A percentile compares a stretch with the other conserved stretches of the same genome.
phyloP scores from a whole-genome alignment of 768 basidiomycete genomes.

The Macrolepiota albuminosa region DNA sequence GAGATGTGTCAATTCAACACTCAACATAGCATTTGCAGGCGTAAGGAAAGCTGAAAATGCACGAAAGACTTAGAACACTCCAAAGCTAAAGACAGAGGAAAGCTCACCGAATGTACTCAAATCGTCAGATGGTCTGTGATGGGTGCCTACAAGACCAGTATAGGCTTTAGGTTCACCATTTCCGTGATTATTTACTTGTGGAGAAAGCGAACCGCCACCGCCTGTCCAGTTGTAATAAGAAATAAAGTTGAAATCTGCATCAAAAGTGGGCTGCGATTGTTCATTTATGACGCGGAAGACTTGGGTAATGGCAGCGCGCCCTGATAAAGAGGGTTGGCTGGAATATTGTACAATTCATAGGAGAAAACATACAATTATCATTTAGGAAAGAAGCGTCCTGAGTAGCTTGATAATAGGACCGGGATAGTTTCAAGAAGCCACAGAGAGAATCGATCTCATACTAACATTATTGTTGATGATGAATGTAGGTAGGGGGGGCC shows the following conservation, averaged over 20 bases:
- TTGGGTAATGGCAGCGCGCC: constrained; percentile 62
- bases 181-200: constrained; percentile 60
- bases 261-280: constrained; percentile 70
- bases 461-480: constrained; percentile 25
- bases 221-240: constrained; percentile 86
- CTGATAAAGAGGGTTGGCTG: constrained; percentile 28
- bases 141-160: constrained; percentile 73
- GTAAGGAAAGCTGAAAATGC: constrained; percentile 57
- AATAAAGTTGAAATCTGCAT: constrained; percentile 65
- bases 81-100: background rate
- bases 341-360: background rate
- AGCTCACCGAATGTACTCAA: constrained; percentile 56
- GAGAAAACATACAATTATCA: constrained; percentile 45
- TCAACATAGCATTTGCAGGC: constrained; percentile 80
- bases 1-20: constrained; percentile 62
- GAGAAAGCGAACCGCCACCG: constrained; percentile 55
- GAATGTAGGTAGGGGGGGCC: background rate
- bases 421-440: constrained; percentile 73
- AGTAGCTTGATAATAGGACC: constrained; percentile 69
- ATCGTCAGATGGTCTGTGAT: constrained; percentile 76
- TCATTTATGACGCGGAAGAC: constrained; percentile 75
- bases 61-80: background rate
- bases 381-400: constrained; percentile 71
- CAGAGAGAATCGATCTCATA: constrained; percentile 80
- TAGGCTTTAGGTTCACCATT: constrained; percentile 74